Base-by-base conservation (phyloP, 2,329 filamentous ascomycete genomes). In the Stagonosporopsis cucurbitacearum region DNA sequence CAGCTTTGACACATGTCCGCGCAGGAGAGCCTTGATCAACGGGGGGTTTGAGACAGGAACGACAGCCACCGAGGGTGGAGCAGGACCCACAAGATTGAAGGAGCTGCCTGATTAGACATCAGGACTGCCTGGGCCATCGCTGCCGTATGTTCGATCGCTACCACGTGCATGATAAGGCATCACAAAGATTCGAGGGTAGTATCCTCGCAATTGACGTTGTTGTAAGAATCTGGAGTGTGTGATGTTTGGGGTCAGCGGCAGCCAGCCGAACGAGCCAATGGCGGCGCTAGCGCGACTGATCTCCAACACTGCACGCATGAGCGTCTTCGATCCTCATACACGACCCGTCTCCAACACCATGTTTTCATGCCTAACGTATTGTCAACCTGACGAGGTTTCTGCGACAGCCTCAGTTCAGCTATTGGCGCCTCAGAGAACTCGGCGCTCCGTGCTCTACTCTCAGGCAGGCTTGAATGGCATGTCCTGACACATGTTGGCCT, bases 401-500 rank as follows among this genome's bases (percentile, higher is more conserved):
- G 64, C 55, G 51, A 58, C 60, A 55, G 67, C 67, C 68, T 71
- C 63, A 68, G 66, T 62, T 51, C 58, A 57, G 49, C 37, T 53
- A 48, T 62, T 57, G 64, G 68, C 66, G 62, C 62, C 57, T 71
- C 61, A 59, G 52, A 33, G 60, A 58, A 53, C 54, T 65, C 56
- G 53, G 65, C 52, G 66, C 59, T 56, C 70, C 57, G 67, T 73
- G 68, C 68, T 54, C 53, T 50, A 43, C 58, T 63, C 60, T 63
- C 60, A 62, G 61, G 60, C 60, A 63, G 61, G 64, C 68, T 54
- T 64, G 59, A 65, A 62, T 53, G 58, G 65, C 60, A 46, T 62
- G 61, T 65, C 63, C 63, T 76, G 74, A 75, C 73, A 76, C 74
- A 67, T 62, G 62, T 62, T 60, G 67, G 67, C 73, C 73, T 69